Evolutionary conservation across 352 stramenopile species (phyloP), one percentile per base, ranked within the genome.

Genomic region (Pythium biforme): DNA sequence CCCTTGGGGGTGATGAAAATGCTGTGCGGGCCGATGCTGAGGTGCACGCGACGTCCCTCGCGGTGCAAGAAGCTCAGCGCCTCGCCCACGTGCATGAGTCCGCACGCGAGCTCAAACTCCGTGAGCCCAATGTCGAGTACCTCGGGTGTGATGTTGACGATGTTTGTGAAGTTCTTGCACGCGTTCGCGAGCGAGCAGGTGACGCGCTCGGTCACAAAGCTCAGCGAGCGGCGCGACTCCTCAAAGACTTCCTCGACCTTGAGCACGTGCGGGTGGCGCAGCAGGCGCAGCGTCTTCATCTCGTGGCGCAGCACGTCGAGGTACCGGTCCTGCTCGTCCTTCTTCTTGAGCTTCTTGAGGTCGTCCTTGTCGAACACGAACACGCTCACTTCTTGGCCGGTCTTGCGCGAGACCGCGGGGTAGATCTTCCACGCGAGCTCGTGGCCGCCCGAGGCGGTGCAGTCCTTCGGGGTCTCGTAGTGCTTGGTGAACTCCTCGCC

Each of bases 1-100:
- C 90, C 90, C 66, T 93, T 96, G 40, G 89, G 83, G 45, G 90
- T 96, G 27, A 97, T 89, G 69, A 97, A 96, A 60, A 97, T 88
- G 46, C 87, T 96, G 53, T 94, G 77, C 26, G 90, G 89, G 6
- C 83, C 76, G 1, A 97, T 55, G 65, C 79, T 96, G 40, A 97
- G 62, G 57, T 97, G 89, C 54, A 97, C 79, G 41, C 89, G 86
- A 2, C 90, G 82, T 22, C 84, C 79, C 72, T 96, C 90, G n/a
- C 84, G 85, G 62, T 97, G 88, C 47, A 97, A 65, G 59, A 96
- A 97, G 65, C 90, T 94, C 37, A 97, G 79, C 62, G 88, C 89
- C 63, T 97, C 88, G 50, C 86, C 86, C 26, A 97, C 65, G 66
- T 94, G 84, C 77, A 96, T 94, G 55, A 97, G 72, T 2, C 88